Percentiles rank a stretch among this genome's conserved stretches.
These are phyloP conservation scores for Boletus reticuloceps DNA, from an alignment of 768 basidiomycete species.

Conservation along the genomic window DNA sequence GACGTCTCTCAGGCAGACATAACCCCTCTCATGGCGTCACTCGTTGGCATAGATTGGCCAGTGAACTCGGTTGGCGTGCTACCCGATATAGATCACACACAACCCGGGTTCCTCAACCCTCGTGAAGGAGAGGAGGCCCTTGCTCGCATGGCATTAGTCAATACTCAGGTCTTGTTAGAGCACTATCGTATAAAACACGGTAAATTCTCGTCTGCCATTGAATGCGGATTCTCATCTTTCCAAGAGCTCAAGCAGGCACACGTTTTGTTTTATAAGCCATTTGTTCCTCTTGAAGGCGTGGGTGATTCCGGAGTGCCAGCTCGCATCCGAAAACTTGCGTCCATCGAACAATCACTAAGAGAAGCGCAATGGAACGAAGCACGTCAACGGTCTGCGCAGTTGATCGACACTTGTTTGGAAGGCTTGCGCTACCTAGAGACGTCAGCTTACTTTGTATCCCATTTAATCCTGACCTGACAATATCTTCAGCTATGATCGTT, in stretches of 20 bases:
- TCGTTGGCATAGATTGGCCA: constrained; percentile 73
- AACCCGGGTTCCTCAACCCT: constrained; percentile 56
- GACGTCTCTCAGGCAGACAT: constrained; percentile 87
- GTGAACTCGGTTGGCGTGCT: constrained; percentile 81
- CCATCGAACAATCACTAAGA: constrained; percentile 47
- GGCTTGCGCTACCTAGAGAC: constrained; percentile 82
- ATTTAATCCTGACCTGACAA: constrained; percentile 6
- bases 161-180: constrained; percentile 69
- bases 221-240: constrained; percentile 1
- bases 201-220: constrained; percentile 28
- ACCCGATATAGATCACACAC: constrained; percentile 65
- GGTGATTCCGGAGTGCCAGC: constrained; percentile 26
- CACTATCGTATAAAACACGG: constrained; percentile 79
- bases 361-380: constrained; percentile 46
- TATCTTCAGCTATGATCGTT: constrained; percentile 60
- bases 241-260: constrained; percentile 61
- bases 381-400: constrained; percentile 44
- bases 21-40: constrained; percentile 70
- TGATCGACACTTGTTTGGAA: constrained; percentile 52
- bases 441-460: constrained; percentile 15
- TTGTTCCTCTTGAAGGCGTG: constrained; percentile 41
- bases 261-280: constrained; percentile 64
- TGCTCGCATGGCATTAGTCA: constrained; percentile 58
- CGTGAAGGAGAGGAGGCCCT: constrained; percentile 45
- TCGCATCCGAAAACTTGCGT: constrained; percentile 35